phyloP scores from a whole-genome alignment of 202 grass and related monocot genomes.

The Digitaria exilis region DNA sequence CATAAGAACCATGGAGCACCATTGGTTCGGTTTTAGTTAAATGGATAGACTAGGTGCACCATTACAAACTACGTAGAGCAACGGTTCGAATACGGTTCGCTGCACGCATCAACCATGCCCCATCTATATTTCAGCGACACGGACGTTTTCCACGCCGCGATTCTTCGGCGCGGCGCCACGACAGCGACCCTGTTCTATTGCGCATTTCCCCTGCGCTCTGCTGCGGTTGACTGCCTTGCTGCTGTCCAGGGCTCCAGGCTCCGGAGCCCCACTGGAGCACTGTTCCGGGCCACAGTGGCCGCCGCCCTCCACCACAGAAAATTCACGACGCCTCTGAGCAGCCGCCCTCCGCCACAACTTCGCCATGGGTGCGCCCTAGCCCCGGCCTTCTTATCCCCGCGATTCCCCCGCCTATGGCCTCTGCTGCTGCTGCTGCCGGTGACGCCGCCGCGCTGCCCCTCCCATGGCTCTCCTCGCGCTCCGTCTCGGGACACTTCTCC shows the following conservation, averaged over 20 bases:
- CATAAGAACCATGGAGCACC: no score
- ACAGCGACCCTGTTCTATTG: not conserved
- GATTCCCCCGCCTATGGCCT: conserved; percentile 47
- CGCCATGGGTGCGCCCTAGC: conserved; percentile 47
- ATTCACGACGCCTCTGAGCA: conserved; percentile 17
- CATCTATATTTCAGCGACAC: no score
- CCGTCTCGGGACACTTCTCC: conserved; percentile 40
- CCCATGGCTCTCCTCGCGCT: conserved; percentile 52
- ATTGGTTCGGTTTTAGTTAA: no score
- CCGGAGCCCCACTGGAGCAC: conserved; percentile 18
- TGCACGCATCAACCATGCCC: no score
- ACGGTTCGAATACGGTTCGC: no score
- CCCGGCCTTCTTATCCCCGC: conserved; percentile 53
- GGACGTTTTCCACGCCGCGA: not conserved
- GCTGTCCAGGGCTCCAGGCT: not conserved
- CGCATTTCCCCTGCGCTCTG: not conserved
- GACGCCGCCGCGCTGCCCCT: not conserved
- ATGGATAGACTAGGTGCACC: no score
- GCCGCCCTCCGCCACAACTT: conserved; percentile 59
- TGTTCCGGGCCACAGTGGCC: not conserved
- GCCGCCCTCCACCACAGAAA: conserved; percentile 38
- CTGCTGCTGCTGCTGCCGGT: conserved; percentile 29
- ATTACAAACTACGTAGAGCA: no score
- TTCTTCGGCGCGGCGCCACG: not conserved
- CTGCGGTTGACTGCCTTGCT: not conserved